A percentile compares a stretch with the other conserved stretches of the same genome.
These are phyloP conservation scores for Cryptococcus jaspeensis DNA, from an alignment of 1,284 basidiomycete species.

Conservation along the genomic window DNA sequence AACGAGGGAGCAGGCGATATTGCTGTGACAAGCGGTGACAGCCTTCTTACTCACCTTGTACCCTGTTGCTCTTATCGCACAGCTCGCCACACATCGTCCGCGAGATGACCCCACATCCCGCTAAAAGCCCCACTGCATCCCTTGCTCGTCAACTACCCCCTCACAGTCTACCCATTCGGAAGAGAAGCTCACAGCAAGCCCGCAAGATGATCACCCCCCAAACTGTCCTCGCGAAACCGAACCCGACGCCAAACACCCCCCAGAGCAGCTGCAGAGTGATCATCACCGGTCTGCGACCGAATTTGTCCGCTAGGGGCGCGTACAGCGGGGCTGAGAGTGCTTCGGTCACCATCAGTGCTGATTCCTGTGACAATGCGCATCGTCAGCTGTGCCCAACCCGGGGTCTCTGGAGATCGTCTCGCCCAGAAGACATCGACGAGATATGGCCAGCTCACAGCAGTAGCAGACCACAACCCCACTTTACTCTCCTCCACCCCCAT, in stretches of 20 bases:
- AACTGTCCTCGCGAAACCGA: constrained; percentile 25
- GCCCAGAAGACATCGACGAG: no score
- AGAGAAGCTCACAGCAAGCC: constrained; percentile 19
- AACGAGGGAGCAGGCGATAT: no score
- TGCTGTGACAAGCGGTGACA: no score
- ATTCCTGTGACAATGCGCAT: constrained; percentile 25
- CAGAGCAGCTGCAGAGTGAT: constrained; percentile 19
- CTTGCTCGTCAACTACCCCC: background rate
- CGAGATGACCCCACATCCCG: constrained; percentile 40
- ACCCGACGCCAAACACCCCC: constrained; percentile 23
- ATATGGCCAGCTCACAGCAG: constrained; percentile 27
- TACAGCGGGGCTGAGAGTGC: constrained; percentile 38
- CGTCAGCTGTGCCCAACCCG: no score
- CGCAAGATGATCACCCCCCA: constrained; percentile 25
- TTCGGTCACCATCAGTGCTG: constrained; percentile 38
- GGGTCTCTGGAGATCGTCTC: no score
- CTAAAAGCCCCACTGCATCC: constrained; percentile 32
- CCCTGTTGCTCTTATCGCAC: constrained; percentile 40
- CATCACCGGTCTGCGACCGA: constrained; percentile 38
- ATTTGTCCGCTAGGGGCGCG: constrained; percentile 33
- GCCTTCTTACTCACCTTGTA: constrained; percentile 22
- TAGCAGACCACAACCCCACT: constrained; percentile 39
- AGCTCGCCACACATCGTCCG: constrained; percentile 43
- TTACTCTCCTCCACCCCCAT: constrained; percentile 39
- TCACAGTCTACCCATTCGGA: no score